Evolutionary conservation across 1,284 basidiomycete species (phyloP).

Genomic region (Apiotrichum siamense): DNA sequence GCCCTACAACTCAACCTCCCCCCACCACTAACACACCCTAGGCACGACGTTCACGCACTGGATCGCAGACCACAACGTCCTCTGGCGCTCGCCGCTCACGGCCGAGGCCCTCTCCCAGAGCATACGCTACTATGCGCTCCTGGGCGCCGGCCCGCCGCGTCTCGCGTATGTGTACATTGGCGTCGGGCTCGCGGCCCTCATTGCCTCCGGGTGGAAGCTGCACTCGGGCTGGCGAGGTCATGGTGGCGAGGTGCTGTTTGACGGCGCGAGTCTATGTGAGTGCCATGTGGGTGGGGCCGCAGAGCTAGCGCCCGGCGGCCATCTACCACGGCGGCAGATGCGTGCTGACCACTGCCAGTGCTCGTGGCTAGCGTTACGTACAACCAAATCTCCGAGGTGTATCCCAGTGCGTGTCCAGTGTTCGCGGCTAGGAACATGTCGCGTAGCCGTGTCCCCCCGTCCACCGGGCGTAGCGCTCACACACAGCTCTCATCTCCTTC

Average conservation of each 20-base stretch:
- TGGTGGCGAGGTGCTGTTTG: constrained; percentile 42
- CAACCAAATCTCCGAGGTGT: constrained; percentile 37
- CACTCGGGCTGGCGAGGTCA: constrained; percentile 28
- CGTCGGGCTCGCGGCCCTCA: constrained; percentile 25
- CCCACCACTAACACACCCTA: constrained; percentile 7
- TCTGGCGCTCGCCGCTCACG: constrained; percentile 42
- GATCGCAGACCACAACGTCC: constrained; percentile 45
- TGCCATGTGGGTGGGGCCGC: neutral
- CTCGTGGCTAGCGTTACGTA: constrained; percentile 39
- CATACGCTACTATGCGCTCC: constrained; percentile 38
- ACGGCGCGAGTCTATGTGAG: constrained; percentile 41
- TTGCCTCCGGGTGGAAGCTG: constrained; percentile 29
- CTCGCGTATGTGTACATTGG: constrained; percentile 38
- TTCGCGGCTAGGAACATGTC: no score
- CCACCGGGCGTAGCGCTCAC: no score
- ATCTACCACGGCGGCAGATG: no score
- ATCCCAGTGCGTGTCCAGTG: constrained; percentile 37
- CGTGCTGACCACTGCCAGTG: constrained; percentile 19
- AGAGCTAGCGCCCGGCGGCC: no score
- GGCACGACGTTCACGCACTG: constrained; percentile 46
- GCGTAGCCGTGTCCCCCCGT: no score
- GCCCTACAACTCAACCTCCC: neutral
- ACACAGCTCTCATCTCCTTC: constrained; percentile 31
- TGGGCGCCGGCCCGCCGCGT: constrained; percentile 24
- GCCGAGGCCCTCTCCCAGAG: constrained; percentile 31